A percentile compares a stretch with the other conserved stretches of the same genome.
Conservation (phyloP, 257 asterid genomes). For the Solanum habrochaites region DNA sequence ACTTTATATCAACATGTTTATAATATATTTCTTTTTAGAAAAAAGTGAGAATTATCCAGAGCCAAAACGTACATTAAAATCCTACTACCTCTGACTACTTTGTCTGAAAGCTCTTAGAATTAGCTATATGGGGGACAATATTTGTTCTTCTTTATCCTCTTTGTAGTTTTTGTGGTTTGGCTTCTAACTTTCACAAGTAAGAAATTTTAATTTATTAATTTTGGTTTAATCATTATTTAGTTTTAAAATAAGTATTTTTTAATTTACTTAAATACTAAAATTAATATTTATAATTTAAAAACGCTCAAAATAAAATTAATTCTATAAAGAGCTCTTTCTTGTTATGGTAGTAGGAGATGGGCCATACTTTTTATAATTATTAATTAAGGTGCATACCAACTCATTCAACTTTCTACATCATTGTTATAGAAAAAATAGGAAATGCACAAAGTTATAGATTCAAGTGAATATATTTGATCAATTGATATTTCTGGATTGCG, state of each 20-base stretch:
- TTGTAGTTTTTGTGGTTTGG: too few species aligned
- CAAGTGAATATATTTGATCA: background rate
- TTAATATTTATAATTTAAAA: too few species aligned
- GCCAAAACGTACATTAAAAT: background rate
- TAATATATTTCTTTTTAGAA: too few species aligned
- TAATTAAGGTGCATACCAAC: background rate
- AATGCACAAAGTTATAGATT: background rate
- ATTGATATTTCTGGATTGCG: fast-evolving
- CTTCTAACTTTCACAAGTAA: too few species aligned
- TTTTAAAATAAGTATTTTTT: too few species aligned
- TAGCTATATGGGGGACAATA: background rate
- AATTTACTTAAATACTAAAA: background rate
- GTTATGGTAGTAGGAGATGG: background rate
- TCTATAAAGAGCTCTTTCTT: background rate
- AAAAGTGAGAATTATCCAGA: background rate
- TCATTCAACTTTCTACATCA: background rate
- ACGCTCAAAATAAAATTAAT: background rate
- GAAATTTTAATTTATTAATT: too few species aligned
- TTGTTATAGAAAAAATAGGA: background rate
- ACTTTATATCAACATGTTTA: background rate
- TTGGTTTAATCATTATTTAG: background rate
- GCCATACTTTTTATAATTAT: background rate
- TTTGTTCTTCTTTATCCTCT: background rate
- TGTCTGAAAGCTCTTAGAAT: background rate
- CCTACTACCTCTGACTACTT: background rate